Evolutionary conservation across 108 stramenopile genomes (phyloP).

Genomic region (Epipyxis sp.): DNA sequence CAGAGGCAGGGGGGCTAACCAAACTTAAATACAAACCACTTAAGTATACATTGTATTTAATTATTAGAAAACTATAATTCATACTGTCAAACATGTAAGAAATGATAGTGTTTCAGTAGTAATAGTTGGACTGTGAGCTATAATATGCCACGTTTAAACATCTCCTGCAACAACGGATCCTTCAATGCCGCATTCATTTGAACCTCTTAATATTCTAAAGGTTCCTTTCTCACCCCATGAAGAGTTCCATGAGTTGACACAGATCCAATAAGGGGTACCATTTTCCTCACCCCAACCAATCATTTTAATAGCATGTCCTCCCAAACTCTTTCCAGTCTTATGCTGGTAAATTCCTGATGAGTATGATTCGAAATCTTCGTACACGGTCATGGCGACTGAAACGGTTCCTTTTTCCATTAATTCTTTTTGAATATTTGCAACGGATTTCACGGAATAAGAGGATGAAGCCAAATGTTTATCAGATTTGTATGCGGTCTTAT

Average conservation of each 20-base stretch:
- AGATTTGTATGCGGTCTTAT: conserved; percentile 33
- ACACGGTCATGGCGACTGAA: conserved; percentile 57
- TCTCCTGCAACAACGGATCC: conserved; percentile 11
- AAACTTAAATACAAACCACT: too few species aligned
- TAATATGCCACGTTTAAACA: not conserved
- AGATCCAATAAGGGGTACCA: conserved; percentile 47
- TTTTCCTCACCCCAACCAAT: conserved; percentile 61
- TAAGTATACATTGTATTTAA: too few species aligned
- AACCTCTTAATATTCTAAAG: conserved; percentile 23
- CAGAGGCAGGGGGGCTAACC: too few species aligned
- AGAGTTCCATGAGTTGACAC: conserved; percentile 48
- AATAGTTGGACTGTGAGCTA: not conserved
- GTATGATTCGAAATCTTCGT: conserved; percentile 61
- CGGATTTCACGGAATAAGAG: conserved; percentile 44
- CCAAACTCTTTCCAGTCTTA: conserved; percentile 30
- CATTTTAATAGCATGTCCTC: conserved; percentile 58
- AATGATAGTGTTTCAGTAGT: not conserved
- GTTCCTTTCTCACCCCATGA: conserved; percentile 36
- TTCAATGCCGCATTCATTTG: conserved; percentile 36
- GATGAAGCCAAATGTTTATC: conserved; percentile 59
- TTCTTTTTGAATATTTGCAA: conserved; percentile 51
- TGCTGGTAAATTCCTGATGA: conserved; percentile 47
- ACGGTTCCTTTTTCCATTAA: conserved; percentile 53
- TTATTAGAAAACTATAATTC: too few species aligned
- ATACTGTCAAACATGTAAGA: too few species aligned